A percentile compares a stretch with the other conserved stretches of the same genome.
Evolutionary conservation across 164 flowering plant species (phyloP).

Genomic region (Platanus orientalis): DNA sequence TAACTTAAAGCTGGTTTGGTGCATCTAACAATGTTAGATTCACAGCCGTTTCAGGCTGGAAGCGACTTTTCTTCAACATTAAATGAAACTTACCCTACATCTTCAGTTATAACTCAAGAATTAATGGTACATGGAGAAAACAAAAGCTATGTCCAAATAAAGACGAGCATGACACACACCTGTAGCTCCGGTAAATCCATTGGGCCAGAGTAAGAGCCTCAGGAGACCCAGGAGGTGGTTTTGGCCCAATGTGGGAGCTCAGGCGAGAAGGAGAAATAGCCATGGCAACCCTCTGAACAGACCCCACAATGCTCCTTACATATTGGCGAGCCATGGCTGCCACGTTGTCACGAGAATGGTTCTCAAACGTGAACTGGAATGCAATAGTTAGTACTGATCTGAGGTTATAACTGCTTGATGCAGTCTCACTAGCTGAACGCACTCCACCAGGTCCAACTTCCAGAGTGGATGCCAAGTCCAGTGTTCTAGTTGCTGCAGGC

Average conservation of each 20-base stretch:
- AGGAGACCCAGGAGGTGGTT: conserved; percentile 59
- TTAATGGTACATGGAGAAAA: neutral
- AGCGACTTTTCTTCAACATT: too few relatives aligned
- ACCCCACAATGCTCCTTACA: conserved; percentile 68
- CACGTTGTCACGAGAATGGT: conserved; percentile 63
- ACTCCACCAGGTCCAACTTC: conserved; percentile 58
- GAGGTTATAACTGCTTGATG: conserved; percentile 30
- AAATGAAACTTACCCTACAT: too few relatives aligned
- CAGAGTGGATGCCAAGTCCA: conserved; percentile 79
- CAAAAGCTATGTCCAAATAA: neutral
- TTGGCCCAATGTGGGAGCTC: conserved; percentile 34
- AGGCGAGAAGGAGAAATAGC: conserved; percentile 70
- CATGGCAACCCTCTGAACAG: conserved; percentile 93
- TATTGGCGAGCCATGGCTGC: conserved; percentile 92
- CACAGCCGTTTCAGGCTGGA: too few relatives aligned
- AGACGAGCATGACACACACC: conserved; percentile 23
- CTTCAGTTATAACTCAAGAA: too few relatives aligned
- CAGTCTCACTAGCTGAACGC: conserved; percentile 39
- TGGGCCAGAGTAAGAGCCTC: conserved; percentile 75
- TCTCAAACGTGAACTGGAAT: conserved; percentile 77
- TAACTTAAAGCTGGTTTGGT: too few relatives aligned
- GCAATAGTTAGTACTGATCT: conserved; percentile 82
- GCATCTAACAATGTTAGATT: too few relatives aligned
- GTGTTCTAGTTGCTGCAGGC: conserved; percentile 51
- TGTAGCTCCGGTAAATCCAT: conserved; percentile 81